Evolutionary conservation across 345 rosid species (phyloP), one percentile per base, ranked within the genome.

Genomic region (Eucalyptus dawsonii): DNA sequence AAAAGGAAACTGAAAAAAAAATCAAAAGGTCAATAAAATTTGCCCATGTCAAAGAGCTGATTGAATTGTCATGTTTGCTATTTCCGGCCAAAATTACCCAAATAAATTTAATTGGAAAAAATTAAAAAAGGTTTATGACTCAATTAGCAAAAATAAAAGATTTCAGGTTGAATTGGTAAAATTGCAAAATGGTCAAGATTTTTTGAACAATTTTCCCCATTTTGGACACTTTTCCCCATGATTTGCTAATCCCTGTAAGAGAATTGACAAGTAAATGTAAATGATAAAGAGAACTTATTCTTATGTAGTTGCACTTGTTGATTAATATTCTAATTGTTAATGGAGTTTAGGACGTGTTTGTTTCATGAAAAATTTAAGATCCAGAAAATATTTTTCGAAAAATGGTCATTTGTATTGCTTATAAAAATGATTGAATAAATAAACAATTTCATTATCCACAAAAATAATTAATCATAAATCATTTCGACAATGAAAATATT

Each of bases 161-260:
- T n/a, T 67, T 65, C 0, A 14, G 3, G 16, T 3, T 65, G 6
- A 65, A n/a, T n/a, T 14, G 9, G 21, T 14, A 14, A n/a, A 7
- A 4, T 8, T n/a, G n/a, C 19, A n/a, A 56, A 0, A 56, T 0
- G 27, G 1, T n/a, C 31, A n/a, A 16, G 17, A n/a, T 15, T n/a
- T 65, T 65, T 65, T 31, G 3, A 3, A n/a, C 34, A 65, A 65
- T 14, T 65, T 7, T n/a, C 37, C 37, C 37, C 17, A 0, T 65
- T 65, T 56, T 24, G 15, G 8, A 60, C 31, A 27, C 4, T 29
- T 29, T 62, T 29, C 17, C 16, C 34, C 9, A 29, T 14, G 34
- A 62, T 62, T 14, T 62, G 17, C 72, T 62, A 69, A 34, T 69
- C 80, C 80, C 4, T 17, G 0, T 9, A 34, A 69, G 44, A 34